phyloP scores from a whole-genome alignment of 441 rosid genomes.

The Hura crepitans region DNA sequence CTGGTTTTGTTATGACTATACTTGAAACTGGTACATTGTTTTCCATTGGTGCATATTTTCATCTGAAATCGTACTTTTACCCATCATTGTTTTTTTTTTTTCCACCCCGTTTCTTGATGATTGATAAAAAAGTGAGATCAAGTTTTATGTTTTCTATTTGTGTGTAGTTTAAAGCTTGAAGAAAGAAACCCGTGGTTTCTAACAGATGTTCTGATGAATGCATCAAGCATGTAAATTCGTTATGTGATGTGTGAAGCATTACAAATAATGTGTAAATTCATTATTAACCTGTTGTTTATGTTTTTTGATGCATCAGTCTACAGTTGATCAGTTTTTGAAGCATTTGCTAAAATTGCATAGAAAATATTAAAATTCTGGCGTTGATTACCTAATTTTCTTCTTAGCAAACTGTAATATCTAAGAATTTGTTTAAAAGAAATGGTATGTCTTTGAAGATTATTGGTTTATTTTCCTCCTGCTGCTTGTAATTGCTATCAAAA shows the following conservation, averaged over 20 bases:
- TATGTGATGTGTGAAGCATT: neutral
- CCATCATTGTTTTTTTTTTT: neutral
- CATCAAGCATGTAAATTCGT: neutral
- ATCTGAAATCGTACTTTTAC: neutral
- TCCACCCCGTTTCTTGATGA: neutral
- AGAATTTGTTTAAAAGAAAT: neutral
- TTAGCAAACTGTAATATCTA: neutral
- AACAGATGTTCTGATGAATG: neutral
- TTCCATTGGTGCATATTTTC: neutral
- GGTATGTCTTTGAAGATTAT: neutral
- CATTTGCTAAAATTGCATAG: neutral
- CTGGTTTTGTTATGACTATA: neutral
- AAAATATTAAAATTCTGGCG: neutral
- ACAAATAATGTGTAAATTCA: too few species aligned
- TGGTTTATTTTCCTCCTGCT: neutral
- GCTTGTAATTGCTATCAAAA: slow-evolving; percentile 1
- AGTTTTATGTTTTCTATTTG: neutral
- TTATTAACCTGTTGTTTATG: too few species aligned
- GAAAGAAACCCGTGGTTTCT: neutral
- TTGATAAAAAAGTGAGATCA: neutral
- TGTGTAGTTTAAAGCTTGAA: neutral
- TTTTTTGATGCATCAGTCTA: too few species aligned
- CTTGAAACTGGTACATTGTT: neutral
- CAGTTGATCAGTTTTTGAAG: neutral
- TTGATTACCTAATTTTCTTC: neutral